These are phyloP conservation scores for Coemansia sp. DNA, from an alignment of 192 early-diverging fungal species.

Conservation along the genomic window DNA sequence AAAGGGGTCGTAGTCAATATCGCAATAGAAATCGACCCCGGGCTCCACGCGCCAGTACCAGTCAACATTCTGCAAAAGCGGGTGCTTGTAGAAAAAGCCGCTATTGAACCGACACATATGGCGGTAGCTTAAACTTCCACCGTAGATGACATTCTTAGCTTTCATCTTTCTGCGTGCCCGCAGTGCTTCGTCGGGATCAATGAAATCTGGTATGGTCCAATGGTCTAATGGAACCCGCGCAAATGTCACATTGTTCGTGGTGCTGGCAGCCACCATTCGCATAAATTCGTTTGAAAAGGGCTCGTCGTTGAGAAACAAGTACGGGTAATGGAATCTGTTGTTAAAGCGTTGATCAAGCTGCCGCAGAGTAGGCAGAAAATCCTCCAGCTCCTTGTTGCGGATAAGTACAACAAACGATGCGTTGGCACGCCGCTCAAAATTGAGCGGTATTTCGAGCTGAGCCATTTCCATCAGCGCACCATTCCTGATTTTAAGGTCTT, in stretches of 20 bases:
- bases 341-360: constrained; percentile 71
- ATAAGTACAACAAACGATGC: constrained; percentile 58
- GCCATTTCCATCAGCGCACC: constrained; percentile 20
- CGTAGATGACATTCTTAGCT: constrained; percentile 64
- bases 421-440: constrained; percentile 8
- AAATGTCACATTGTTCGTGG: constrained; percentile 57
- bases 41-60: constrained; percentile 93
- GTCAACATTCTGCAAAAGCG: constrained; percentile 65
- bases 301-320: constrained; percentile 67
- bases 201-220: constrained; percentile 53
- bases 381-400: constrained; percentile 57
- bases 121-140: constrained; percentile 72
- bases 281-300: constrained; percentile 62
- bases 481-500: neutral
- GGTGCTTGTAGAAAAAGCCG: constrained; percentile 63
- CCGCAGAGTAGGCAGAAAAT: constrained; percentile 51
- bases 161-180: constrained; percentile 59
- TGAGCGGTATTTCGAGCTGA: constrained; percentile 14
- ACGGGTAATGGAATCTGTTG: constrained; percentile 63
- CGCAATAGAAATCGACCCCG: constrained; percentile 77
- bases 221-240: constrained; percentile 55
- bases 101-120: constrained; percentile 81
- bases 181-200: constrained; percentile 37
- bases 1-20: constrained; percentile 83
- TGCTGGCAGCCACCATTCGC: constrained; percentile 37